Conservation (phyloP, 2,329 filamentous ascomycete genomes). For the Sporothrix inflata region DNA sequence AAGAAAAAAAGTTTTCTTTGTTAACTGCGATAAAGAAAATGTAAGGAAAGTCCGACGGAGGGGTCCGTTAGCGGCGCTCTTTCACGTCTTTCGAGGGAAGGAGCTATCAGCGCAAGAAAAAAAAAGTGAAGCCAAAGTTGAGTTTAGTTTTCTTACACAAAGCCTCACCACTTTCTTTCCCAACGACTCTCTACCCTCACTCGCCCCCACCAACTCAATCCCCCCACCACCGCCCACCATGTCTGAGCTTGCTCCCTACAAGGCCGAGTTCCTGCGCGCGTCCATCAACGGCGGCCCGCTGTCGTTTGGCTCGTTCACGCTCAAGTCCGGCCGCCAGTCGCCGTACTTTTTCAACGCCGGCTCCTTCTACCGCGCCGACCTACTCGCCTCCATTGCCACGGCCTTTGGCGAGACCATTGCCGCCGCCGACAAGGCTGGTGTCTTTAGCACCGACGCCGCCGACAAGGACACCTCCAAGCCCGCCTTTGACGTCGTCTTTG, state of each 20-base stretch:
- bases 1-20: slow-evolving; percentile 8
- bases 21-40: neutral
- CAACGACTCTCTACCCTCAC: too few relatives aligned
- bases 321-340: slow-evolving; percentile 89
- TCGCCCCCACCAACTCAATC: neutral
- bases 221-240: slow-evolving; percentile 24
- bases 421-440: slow-evolving; percentile 32
- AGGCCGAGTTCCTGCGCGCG: slow-evolving; percentile 71
- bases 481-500: slow-evolving; percentile 83
- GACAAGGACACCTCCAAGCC: slow-evolving; percentile 17
- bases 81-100: neutral
- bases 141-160: neutral
- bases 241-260: slow-evolving; percentile 61
- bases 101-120: slow-evolving; percentile 3
- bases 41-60: slow-evolving; percentile 8
- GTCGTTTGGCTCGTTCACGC: slow-evolving; percentile 80
- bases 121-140: slow-evolving; percentile 1
- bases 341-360: slow-evolving; percentile 99
- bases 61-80: slow-evolving; percentile 19
- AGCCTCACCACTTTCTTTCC: too few relatives aligned
- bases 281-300: slow-evolving; percentile 71
- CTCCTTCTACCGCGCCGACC: slow-evolving; percentile 79
- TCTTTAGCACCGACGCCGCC: neutral
- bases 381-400: slow-evolving; percentile 75
- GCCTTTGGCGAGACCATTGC: slow-evolving; percentile 75